Base-by-base conservation (phyloP, 148 eudicot species). In the Rhododendron simsii region DNA sequence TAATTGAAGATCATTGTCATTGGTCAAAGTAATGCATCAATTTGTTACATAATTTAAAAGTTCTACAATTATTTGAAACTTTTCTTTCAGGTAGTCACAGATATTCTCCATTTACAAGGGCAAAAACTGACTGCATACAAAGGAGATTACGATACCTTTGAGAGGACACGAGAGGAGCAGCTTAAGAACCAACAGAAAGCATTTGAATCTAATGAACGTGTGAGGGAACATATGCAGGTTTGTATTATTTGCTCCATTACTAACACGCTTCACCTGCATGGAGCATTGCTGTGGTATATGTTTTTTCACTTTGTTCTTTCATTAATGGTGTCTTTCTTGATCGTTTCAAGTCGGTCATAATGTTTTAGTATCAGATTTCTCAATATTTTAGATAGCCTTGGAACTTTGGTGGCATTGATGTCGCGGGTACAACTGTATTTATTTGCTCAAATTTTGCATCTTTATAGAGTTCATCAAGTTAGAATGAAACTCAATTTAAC, bases 221-320 rank as follows among this genome's bases (percentile, higher is more conserved):
- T 96, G n/a, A 93, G 95, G 92, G 91, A 93, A 21, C 99, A 98
- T 89, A 95, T 98, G 98, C 99, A 97, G 99, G 99, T 97, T 74
- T 82, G 51, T 73, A 73, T 82, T 78, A 26, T 53, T 47, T 80
- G 65, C 84, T 81, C 73, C 85, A 39, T 81, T 61, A 16, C 23
- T 71, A 13, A 13, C 59, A 47, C 37, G 10, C 15, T 47, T 76
- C 37, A 67, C 18, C 65, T 44, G 71, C 63, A 57, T 77, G 33
- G 45, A 55, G n/a, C 33, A 81, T 78, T 83, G 39, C 37, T 39
- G 48, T 41, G 14, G 44, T 86, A 39, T 82, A 33, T 65, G 71
- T 65, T 23, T 78, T 81, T 69, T 30, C 13, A 15, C 37, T 87
- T 15, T 69, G 35, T 33, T 28, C 57, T 61, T 26, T 45, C 47